Base-by-base conservation (phyloP, 345 rosid genomes). In the Erucastrum elatum region DNA sequence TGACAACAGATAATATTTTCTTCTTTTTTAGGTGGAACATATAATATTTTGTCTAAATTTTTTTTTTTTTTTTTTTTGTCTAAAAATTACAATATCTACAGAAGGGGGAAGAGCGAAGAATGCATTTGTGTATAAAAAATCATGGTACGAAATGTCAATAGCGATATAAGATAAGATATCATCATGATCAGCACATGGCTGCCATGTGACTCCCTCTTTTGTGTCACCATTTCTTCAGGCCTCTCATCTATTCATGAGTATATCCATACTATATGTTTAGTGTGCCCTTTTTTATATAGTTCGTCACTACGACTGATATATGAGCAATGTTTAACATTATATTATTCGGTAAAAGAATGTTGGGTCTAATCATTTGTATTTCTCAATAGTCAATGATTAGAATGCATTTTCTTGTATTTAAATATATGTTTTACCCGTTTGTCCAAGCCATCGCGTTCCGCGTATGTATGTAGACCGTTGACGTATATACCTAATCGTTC, bases 121-220 rank as follows among this genome's bases (percentile, higher is more conserved):
- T 46, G n/a, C 56, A 4, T 49, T 49, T 9, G 5, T 49, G n/a
- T n/a, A 49, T 49, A 68, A 62, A 51, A 68, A 74, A 53, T 34
- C 39, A 64, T 68, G 75, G 82, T 60, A 35, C 17, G 53, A 69
- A 74, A 80, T 61, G 74, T 79, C 82, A 80, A 74, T 62, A 74
- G 35, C 62, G 72, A 64, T 12, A 64, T 12, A 64, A 78, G 72
- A 72, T 60, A 68, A 66, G 63, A 65, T 65, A n/a, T 49, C 17
- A 49, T 49, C 68, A 66, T 26, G 41, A 67, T 65, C 39, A 72
- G 66, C 83, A 80, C 79, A 80, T 80, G 83, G 83, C 62, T 63
- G 6, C 75, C 83, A 80, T 80, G 83, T 80, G 83, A 80, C 26
- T 64, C 71, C 13, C 46, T 60, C 49, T 68, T 69, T 69, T 30